These are phyloP conservation scores for Balamuthia mandrillaris DNA, from an alignment of 208 protist species.

Conservation along the genomic window DNA sequence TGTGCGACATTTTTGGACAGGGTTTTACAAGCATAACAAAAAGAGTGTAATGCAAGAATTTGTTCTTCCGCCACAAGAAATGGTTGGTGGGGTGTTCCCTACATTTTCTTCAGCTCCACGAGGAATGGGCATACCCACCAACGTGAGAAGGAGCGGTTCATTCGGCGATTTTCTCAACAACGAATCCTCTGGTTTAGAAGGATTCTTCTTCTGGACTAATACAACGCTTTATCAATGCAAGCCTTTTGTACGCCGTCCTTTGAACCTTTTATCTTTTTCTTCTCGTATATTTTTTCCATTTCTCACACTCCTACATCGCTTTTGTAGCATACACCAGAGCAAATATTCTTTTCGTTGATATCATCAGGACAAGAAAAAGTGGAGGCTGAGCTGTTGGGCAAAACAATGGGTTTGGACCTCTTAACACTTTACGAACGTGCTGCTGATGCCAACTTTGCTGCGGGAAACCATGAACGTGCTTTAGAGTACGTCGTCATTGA, in stretches of 20 bases:
- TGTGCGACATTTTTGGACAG: background rate
- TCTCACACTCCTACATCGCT: background rate
- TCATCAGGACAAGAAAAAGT: background rate
- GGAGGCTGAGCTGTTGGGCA: constrained; percentile 3
- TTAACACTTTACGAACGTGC: background rate
- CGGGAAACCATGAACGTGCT: background rate
- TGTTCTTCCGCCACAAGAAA: background rate
- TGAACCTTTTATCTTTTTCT: background rate
- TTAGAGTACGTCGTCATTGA: background rate
- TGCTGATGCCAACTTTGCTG: background rate
- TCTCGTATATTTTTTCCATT: background rate
- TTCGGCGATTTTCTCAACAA: too few relatives aligned
- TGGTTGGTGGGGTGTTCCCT: background rate
- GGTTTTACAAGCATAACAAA: constrained; percentile 25
- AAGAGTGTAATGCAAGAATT: constrained; percentile 20
- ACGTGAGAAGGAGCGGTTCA: background rate
- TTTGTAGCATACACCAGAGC: background rate
- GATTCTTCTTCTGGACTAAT: background rate
- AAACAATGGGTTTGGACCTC: background rate
- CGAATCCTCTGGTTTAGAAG: background rate
- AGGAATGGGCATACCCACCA: background rate
- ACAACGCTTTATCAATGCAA: background rate
- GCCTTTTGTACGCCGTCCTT: background rate
- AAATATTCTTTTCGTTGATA: constrained; percentile 1
- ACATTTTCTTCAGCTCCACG: background rate